phyloP scores from a whole-genome alignment of 148 eudicot species.

The Vaccinium darrowii region DNA sequence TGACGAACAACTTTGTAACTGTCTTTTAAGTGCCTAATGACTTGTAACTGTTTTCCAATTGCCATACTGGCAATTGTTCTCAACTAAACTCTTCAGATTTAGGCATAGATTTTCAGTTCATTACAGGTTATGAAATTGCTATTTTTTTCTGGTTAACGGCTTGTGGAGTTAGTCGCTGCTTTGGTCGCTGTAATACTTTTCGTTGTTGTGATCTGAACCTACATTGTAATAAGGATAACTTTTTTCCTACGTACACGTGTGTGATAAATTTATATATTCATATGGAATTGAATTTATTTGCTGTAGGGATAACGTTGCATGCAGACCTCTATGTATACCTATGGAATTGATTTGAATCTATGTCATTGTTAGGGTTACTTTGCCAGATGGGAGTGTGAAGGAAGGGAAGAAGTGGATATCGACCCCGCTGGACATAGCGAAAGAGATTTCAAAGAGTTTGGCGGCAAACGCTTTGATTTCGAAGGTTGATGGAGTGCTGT shows the following conservation, averaged over 20 bases:
- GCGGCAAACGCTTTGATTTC: conserved; percentile 77
- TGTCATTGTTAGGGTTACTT: conserved; percentile 52
- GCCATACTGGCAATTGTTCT: not conserved
- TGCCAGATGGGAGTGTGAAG: conserved; percentile 87
- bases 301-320: not conserved
- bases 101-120: not conserved
- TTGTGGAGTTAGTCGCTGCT: not conserved
- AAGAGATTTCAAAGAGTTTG: conserved; percentile 80
- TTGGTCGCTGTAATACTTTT: not conserved
- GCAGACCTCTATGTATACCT: not conserved
- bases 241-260: not conserved
- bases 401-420: conserved; percentile 78
- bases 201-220: not conserved
- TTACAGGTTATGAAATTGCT: not conserved
- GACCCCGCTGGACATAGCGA: conserved; percentile 72
- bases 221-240: not conserved
- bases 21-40: not conserved
- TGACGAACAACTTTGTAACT: not conserved
- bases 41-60: not conserved
- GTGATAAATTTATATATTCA: not conserved
- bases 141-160: not conserved
- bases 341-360: not conserved
- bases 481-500: conserved; percentile 67
- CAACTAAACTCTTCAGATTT: not conserved
- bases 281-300: not conserved